phyloP scores from a whole-genome alignment of 768 basidiomycete species.

The Dendrothele bispora region DNA sequence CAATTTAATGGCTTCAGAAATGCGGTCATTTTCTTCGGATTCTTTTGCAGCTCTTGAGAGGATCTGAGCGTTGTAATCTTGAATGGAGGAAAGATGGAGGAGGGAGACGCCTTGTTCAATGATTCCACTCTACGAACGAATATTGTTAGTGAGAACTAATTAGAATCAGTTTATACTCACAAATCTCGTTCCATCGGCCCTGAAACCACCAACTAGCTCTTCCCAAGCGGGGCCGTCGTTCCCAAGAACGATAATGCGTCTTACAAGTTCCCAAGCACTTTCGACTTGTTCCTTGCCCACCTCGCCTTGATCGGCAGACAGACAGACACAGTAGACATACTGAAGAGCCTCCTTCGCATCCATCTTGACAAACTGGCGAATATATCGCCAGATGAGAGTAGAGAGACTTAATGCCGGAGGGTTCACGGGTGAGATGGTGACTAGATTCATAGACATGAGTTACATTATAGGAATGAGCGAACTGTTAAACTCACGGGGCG shows the following conservation, averaged over 20 bases:
- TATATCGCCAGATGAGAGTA: constrained; percentile 88
- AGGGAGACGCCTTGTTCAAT: constrained; percentile 74
- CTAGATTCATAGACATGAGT: constrained; percentile 32
- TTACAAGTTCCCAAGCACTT: constrained; percentile 75
- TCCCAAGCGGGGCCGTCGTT: constrained; percentile 86
- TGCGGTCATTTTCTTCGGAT: constrained; percentile 80
- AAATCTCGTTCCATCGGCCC: constrained; percentile 85
- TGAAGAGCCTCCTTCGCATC: constrained; percentile 94
- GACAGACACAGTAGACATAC: constrained; percentile 74
- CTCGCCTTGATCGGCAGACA: constrained; percentile 30
- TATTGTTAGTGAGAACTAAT: not conserved
- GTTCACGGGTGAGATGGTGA: constrained; percentile 64
- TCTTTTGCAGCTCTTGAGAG: constrained; percentile 81
- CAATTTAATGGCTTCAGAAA: constrained; percentile 89
- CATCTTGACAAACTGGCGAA: constrained; percentile 88
- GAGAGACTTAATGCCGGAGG: constrained; percentile 79
- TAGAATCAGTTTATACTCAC: constrained; percentile 44
- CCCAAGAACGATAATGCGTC: constrained; percentile 76
- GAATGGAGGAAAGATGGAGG: constrained; percentile 1
- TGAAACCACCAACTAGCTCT: constrained; percentile 91
- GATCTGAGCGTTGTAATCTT: constrained; percentile 71
- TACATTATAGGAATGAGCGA: not conserved
- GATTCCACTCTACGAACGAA: constrained; percentile 62
- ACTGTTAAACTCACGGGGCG: constrained; percentile 57
- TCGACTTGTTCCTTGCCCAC: constrained; percentile 86